Percentiles rank a stretch among this genome's conserved stretches.
phyloP scores from a whole-genome alignment of 495 filamentous ascomycete genomes.

The Chaetomidium leptoderma region DNA sequence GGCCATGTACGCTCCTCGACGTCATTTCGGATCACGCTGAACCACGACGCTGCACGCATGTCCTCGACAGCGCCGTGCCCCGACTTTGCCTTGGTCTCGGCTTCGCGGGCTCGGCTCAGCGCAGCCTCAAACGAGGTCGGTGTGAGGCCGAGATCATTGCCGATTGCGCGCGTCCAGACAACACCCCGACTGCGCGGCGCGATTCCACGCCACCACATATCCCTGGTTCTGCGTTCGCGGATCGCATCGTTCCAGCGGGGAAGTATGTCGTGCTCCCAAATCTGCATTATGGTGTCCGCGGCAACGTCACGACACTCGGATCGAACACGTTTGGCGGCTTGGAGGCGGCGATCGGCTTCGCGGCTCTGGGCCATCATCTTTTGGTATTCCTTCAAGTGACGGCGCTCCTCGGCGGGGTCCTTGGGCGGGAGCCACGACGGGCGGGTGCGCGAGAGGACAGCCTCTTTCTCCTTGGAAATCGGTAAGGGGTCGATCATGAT shows the following conservation, averaged over 20 bases:
- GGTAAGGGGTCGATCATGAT: constrained; percentile 96
- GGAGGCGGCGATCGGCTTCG: constrained; percentile 59
- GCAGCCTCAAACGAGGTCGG: constrained; percentile 75
- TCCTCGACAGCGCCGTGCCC: constrained; percentile 42
- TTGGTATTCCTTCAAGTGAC: constrained; percentile 87
- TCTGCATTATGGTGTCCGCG: constrained; percentile 66
- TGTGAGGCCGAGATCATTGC: constrained; percentile 79
- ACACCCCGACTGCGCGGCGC: constrained; percentile 71
- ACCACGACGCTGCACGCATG: constrained; percentile 51
- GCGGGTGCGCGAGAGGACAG: constrained; percentile 80
- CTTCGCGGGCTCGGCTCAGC: constrained; percentile 64
- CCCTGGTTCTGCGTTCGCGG: constrained; percentile 68
- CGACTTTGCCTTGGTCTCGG: constrained; percentile 51
- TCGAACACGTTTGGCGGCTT: constrained; percentile 46
- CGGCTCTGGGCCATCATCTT: constrained; percentile 81
- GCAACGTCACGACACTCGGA: constrained; percentile 49
- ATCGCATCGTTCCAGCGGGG: constrained; percentile 80
- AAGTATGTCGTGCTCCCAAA: constrained; percentile 85
- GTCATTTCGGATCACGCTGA: constrained; percentile 66
- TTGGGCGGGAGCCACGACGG: constrained; percentile 96
- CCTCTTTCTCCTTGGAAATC: constrained; percentile 94
- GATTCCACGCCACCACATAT: constrained; percentile 93
- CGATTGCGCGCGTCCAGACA: constrained; percentile 84
- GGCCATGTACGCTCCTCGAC: constrained; percentile 64
- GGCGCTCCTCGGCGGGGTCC: constrained; percentile 84